Percentiles rank a stretch among this genome's conserved stretches.
These are phyloP conservation scores for Rhamnella rubrinervis DNA, from an alignment of 331 rosid genomes.

Conservation along the genomic window DNA sequence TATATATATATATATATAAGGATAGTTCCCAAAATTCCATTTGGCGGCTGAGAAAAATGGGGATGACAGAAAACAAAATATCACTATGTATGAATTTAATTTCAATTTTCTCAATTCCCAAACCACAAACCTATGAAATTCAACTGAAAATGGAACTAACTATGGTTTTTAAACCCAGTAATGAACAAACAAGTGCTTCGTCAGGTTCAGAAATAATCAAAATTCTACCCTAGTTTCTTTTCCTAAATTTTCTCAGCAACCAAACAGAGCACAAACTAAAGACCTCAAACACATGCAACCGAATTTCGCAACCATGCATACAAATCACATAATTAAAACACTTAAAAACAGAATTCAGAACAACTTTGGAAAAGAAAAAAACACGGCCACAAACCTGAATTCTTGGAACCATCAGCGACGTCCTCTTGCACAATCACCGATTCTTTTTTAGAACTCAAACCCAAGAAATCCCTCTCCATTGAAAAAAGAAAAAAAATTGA, in stretches of 20 bases:
- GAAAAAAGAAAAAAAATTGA: background rate
- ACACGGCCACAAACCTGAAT: constrained; percentile 42
- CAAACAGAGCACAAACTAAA: constrained; percentile 18
- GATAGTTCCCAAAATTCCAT: background rate
- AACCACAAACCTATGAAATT: too few species aligned
- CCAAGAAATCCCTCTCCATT: constrained; percentile 83
- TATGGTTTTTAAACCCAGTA: too few species aligned
- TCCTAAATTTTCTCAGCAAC: constrained; percentile 4
- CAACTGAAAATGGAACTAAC: too few species aligned
- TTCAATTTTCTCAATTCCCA: too few species aligned
- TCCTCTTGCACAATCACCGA: constrained; percentile 39
- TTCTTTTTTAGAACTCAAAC: constrained; percentile 46
- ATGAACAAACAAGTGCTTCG: too few species aligned
- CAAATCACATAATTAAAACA: background rate
- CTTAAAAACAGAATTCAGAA: background rate
- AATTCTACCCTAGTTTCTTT: background rate
- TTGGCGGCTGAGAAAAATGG: background rate
- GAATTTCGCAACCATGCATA: background rate
- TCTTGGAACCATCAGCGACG: constrained; percentile 34
- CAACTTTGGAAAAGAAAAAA: background rate
- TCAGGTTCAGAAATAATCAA: background rate
- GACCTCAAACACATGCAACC: constrained; percentile 1
- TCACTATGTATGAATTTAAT: too few species aligned
- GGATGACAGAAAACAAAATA: background rate
- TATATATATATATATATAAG: background rate